Base-by-base conservation (phyloP, 1,139 yeast species). In the Lodderomyces margitis region DNA sequence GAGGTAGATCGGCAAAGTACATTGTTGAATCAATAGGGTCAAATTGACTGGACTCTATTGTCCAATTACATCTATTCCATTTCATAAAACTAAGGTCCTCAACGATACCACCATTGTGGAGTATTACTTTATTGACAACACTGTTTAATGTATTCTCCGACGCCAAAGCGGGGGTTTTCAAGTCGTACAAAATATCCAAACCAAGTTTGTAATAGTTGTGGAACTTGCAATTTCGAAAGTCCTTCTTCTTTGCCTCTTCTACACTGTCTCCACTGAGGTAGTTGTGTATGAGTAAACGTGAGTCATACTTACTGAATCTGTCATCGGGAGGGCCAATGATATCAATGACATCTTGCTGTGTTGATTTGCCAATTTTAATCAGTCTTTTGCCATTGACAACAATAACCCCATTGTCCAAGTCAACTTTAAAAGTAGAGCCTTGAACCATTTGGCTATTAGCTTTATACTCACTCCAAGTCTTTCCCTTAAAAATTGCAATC, bases 291-390 rank as follows among this genome's bases (percentile, higher is more conserved):
- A 59, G 55, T 6, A 68, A 57, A 37, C 74, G 59, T 1, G 74
- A 68, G 46, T 75, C 80, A 40, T 70, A 69, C 49, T 77, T 78
- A 45, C 68, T 61, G 47, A 77, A 70, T 8, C 64, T 67, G 42
- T 75, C 82, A 41, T 77, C 78, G 0, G 86, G 85, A 1, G 82
- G 80, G 0, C 85, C 85, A 21, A 80, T 57, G 1, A 63, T 52
- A 27, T 64, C 59, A 5, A 78, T 49, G 1, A 78, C 61, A 32
- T 74, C 74, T 47, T 76, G 81, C 56, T 78, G 80, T 1, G 74
- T 63, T 2, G 81, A 73, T 30, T 52, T 38, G 0, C 80, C 80
- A 36, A 40, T 36, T 8, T 24, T n/a, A 7, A 40, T 40, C 9
- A 14, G 12, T 2, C 33, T 14, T 4, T 5, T 37, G 3, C 21